Evolutionary conservation across 108 stramenopile genomes (phyloP), one percentile per base, ranked within the genome.

Genomic region (Cyclostephanos tholiformis): DNA sequence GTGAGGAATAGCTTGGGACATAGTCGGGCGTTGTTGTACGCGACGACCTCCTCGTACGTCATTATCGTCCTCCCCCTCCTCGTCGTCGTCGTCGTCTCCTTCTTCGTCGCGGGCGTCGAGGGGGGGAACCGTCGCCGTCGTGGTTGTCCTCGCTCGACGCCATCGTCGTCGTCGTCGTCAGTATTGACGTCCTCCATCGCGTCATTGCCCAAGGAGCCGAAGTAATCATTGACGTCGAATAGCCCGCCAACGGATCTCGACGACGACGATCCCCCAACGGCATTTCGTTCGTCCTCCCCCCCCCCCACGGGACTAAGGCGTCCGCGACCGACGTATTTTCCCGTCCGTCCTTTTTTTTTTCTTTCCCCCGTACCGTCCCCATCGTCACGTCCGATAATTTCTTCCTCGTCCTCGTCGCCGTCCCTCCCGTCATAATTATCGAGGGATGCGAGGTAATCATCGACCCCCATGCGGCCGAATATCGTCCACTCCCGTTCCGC

Each of bases 1-100:
- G 91, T 95, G 60, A 95, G 72, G 26, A 95, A 78, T 23, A 69
- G 50, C 52, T 81, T 81, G 19, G 72, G 72, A 66, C 80, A 81
- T 6, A 81, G 44, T 9, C 80, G 50, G 0, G 80, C 69, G 55
- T 81, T 66, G 38, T 81, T 81, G 67, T 63, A 22, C 0, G 68
- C 69, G 27, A 74, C 56, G 23, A 81, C 71, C 71, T 81, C 43
- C 10, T 59, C 32, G 43, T 32, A 26, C 38, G 71, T 62, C 69
- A 56, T 60, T 10, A 20, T 58, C 61, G 0, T 60, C n/a, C 29
- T 9, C 53, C 2, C 13, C 26, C 30, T 58, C 16, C 30, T 25
- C 53, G 53, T 10, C 4, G 29, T 17, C 32, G n/a, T 58, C 61
- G 0, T 60, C n/a, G 27, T 9, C 53, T 1, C 13, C 26, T 30